These are phyloP conservation scores for Globisporangium solare DNA, from an alignment of 352 stramenopile genomes.

Conservation along the genomic window DNA sequence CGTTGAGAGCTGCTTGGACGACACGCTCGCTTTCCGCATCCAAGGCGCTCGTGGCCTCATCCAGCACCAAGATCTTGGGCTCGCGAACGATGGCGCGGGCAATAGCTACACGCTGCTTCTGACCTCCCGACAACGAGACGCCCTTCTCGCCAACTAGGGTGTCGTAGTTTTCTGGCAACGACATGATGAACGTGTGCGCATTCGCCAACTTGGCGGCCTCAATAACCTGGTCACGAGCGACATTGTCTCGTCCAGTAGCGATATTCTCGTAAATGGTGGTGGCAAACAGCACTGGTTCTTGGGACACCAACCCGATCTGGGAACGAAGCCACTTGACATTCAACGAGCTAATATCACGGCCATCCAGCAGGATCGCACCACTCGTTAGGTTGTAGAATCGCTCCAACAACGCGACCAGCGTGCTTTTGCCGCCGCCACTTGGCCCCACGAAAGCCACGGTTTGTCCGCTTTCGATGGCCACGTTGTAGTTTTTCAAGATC, in stretches of 20 bases:
- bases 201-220: constrained; percentile 19
- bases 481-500: constrained; percentile 27
- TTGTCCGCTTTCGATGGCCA: constrained; percentile 23
- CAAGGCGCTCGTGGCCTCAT: constrained; percentile 24
- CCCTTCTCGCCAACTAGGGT: constrained; percentile 32
- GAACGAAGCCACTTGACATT: constrained; percentile 70
- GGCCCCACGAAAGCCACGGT: constrained; percentile 28
- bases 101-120: constrained; percentile 32
- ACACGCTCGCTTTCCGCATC: constrained; percentile 12
- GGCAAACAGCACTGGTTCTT: constrained; percentile 88
- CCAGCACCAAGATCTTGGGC: constrained; percentile 22
- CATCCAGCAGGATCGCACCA: constrained; percentile 81
- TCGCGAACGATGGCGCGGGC: constrained; percentile 22
- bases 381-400: constrained; percentile 86
- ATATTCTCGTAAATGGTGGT: constrained; percentile 91
- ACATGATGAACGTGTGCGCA: constrained; percentile 52
- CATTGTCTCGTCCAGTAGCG: constrained; percentile 4
- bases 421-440: constrained; percentile 29
- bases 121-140: constrained; percentile 27
- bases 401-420: constrained; percentile 59
- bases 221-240: constrained; percentile 9
- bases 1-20: constrained; percentile 16
- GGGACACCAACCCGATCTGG: constrained; percentile 68
- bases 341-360: constrained; percentile 60
- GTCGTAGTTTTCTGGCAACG: constrained; percentile 82